Percentiles rank a stretch among this genome's conserved stretches.
Conservation (phyloP, 2,329 filamentous ascomycete genomes). For the Xylariaceae sp. region DNA sequence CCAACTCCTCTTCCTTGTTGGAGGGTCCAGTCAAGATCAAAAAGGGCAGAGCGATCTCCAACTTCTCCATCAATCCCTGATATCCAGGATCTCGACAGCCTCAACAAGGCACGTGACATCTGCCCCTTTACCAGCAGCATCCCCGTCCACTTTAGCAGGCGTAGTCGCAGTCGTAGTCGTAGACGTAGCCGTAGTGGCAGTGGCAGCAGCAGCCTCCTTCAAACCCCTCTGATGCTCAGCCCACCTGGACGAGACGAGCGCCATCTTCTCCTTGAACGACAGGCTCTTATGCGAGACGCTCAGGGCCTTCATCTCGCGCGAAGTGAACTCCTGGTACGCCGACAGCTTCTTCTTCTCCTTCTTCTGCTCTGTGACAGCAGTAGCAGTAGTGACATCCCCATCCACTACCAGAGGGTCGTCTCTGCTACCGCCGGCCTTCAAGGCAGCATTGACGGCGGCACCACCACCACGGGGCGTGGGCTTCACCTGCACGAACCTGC, state of each 20-base stretch:
- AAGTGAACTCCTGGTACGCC: slow-evolving; percentile 31
- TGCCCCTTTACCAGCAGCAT: too few species aligned
- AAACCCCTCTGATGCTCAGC: slow-evolving; percentile 63
- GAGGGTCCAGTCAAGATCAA: too few species aligned
- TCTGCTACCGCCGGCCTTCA: too few species aligned
- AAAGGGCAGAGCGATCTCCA: slow-evolving; percentile 8
- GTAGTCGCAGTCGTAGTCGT: background rate
- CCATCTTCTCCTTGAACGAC: slow-evolving; percentile 64
- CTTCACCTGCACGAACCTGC: slow-evolving; percentile 66
- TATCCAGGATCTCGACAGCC: slow-evolving; percentile 49
- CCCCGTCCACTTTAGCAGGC: too few species aligned
- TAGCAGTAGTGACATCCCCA: slow-evolving; percentile 21
- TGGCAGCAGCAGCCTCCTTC: slow-evolving; percentile 32
- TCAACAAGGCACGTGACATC: slow-evolving; percentile 65
- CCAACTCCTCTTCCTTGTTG: too few species aligned
- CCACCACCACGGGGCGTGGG: slow-evolving; percentile 57
- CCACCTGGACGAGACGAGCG: slow-evolving; percentile 51
- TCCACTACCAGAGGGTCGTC: too few species aligned
- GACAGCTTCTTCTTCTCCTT: slow-evolving; percentile 27
- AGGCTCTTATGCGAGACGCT: slow-evolving; percentile 24
- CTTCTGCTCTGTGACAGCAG: background rate
- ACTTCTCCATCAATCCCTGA: slow-evolving; percentile 7
- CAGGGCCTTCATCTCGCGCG: slow-evolving; percentile 25
- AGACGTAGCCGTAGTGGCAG: slow-evolving; percentile 4
- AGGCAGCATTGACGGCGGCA: slow-evolving; percentile 3